Base-by-base conservation (phyloP, 75 land plant species). In the Cunninghamia lanceolata region DNA sequence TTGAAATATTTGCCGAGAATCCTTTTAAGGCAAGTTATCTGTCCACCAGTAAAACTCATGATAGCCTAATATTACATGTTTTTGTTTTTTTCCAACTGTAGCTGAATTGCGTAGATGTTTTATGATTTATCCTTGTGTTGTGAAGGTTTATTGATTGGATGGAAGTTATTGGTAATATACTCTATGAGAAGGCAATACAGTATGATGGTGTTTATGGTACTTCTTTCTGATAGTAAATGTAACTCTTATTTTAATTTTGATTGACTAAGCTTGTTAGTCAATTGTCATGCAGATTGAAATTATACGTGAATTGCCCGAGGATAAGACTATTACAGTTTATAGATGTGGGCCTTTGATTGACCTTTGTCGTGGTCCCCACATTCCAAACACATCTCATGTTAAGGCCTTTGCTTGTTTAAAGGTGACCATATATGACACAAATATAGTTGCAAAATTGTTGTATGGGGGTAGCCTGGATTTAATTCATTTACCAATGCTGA, bases 301-400 rank as follows among this genome's bases (percentile, higher is more conserved):
- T 50, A 98, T 98, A 82, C 93, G 92, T 50, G 99, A 95, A 79
- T 86, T 98, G 76, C 96, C 99, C 8, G 97, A 91, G 68, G 99
- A 98, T 84, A 94, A 95, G 86, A 95, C 96, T 66, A 98, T 98
- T 59, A 98, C 99, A 46, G 99, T 98, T 36, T 98, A 98, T 89
- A 93, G 99, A 87, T 98, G 99, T 89, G 99, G 99, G 13, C 99
- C 97, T 8, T 88, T 98, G 81, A 99, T 98, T 83, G 99, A 98
- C 85, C 88, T 98, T 59, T 98, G 99, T 89, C 99, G 99, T 83
- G 99, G 99, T 39, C 99, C 99, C 35, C 99, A 98, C 83, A 97
- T 98, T 70, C 99, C 99, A 30, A 98, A 93, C 84, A 98, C 99
- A 73, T 94, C 97, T 59, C 95, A 95, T 92, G 99, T 95, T 34